Evolutionary conservation across 1,139 yeast species (phyloP).

Genomic region (Diutina ranongensis): DNA sequence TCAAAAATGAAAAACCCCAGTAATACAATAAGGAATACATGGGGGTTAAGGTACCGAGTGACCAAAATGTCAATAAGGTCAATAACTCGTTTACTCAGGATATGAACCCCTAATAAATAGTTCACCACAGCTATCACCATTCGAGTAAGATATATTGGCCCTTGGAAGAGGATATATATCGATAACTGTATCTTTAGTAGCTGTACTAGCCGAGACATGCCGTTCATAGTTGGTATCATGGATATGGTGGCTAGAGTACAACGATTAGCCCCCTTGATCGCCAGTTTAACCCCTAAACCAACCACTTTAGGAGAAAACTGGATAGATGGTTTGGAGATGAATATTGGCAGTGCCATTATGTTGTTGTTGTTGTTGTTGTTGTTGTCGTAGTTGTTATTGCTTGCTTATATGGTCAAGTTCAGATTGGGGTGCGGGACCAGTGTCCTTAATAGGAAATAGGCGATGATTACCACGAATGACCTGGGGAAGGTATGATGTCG

Average conservation of each 20-base stretch:
- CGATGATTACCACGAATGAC: too few relatives aligned
- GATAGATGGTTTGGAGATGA: not conserved
- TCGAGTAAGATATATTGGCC: not conserved
- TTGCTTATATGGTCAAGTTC: too few relatives aligned
- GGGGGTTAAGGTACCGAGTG: not conserved
- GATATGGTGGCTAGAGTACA: not conserved
- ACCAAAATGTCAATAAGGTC: not conserved
- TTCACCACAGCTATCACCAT: not conserved
- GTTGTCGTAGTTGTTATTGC: not conserved
- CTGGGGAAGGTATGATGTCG: too few relatives aligned
- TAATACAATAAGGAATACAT: not conserved
- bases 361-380: not conserved
- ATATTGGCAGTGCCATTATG: constrained; percentile 3
- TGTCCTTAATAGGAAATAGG: too few relatives aligned
- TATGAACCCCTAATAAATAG: not conserved
- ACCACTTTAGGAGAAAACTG: constrained; percentile 1
- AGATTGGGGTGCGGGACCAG: too few relatives aligned
- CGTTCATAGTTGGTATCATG: not conserved
- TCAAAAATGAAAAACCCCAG: constrained; percentile 2
- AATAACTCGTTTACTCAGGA: not conserved
- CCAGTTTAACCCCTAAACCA: not conserved
- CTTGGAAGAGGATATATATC: not conserved
- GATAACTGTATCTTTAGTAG: not conserved
- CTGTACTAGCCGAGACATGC: not conserved
- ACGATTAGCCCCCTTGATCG: not conserved